Evolutionary conservation across 75 land plant genomes (phyloP).

Genomic region (Pinus tabuliformis): DNA sequence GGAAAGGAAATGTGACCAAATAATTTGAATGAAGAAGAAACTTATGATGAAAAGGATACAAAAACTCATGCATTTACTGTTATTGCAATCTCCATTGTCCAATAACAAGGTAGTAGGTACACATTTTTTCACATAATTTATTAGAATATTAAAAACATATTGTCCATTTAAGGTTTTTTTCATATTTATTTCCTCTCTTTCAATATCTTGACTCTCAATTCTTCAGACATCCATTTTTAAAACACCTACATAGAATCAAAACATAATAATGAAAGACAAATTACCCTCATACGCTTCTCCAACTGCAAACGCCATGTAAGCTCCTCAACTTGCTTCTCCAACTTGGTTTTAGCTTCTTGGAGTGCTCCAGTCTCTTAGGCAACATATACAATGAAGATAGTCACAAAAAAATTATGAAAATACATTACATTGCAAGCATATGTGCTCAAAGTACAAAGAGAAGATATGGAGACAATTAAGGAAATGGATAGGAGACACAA

Average conservation of each 20-base stretch:
- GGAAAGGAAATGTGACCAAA: no score
- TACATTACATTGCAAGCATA: not conserved
- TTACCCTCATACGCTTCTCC: slow-evolving; percentile 95
- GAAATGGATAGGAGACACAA: not conserved
- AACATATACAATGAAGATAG: slow-evolving; percentile 39
- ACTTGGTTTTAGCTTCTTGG: slow-evolving; percentile 91
- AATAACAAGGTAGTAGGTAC: no score
- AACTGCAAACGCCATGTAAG: slow-evolving; percentile 93
- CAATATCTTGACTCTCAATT: not conserved
- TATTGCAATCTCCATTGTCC: no score
- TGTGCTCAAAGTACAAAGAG: not conserved
- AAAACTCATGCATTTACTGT: no score
- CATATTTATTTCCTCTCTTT: not conserved
- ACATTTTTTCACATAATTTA: no score
- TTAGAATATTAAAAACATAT: no score
- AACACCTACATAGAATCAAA: no score
- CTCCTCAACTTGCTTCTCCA: slow-evolving; percentile 98
- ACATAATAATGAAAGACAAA: not conserved
- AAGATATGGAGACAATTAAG: not conserved
- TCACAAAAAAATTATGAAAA: not conserved
- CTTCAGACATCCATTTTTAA: not conserved
- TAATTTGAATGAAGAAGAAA: no score
- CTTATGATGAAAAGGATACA: no score
- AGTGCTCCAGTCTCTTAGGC: slow-evolving; percentile 98
- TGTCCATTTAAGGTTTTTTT: no score